phyloP scores from a whole-genome alignment of 768 basidiomycete genomes.

The Ramaria sp. region DNA sequence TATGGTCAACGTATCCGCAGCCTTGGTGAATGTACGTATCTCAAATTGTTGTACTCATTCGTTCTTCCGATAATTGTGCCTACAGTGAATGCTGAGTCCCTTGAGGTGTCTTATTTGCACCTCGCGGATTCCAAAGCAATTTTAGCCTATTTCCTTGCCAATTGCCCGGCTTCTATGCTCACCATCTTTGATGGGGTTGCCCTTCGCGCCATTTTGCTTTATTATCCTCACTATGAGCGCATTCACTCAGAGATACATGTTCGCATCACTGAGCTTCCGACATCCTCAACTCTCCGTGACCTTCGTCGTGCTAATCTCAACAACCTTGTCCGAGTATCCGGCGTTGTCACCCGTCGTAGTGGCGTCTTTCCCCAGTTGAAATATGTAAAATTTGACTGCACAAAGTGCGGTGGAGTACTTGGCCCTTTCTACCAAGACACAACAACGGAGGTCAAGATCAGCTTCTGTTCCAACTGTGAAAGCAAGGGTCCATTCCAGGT shows the following conservation, averaged over 20 bases:
- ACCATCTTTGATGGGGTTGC: conserved; percentile 94
- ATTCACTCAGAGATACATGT: conserved; percentile 98
- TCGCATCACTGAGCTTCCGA: conserved; percentile 88
- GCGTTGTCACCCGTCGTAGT: conserved; percentile 90
- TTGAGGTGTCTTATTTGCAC: conserved; percentile 97
- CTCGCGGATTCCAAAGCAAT: conserved; percentile 87
- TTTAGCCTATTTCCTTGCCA: conserved; percentile 94
- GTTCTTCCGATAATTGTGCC: conserved; percentile 12
- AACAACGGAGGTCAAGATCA: conserved; percentile 85
- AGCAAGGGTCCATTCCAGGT: conserved; percentile 91
- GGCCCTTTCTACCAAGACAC: conserved; percentile 99
- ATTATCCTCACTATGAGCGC: conserved; percentile 91
- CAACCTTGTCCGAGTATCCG: conserved; percentile 88
- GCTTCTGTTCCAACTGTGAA: conserved; percentile 91
- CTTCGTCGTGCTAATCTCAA: conserved; percentile 88
- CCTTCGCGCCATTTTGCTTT: conserved; percentile 85
- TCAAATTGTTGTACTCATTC: neutral
- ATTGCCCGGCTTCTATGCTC: conserved; percentile 88
- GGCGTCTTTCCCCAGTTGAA: conserved; percentile 99
- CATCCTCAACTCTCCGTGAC: conserved; percentile 83
- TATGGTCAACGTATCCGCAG: conserved; percentile 91
- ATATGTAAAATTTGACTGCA: conserved; percentile 98
- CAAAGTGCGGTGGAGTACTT: conserved; percentile 85
- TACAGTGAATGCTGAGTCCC: conserved; percentile 89
- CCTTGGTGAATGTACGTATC: conserved; percentile 78